Evolutionary conservation across 75 land plant species (phyloP).

Genomic region (Pinus tabuliformis): DNA sequence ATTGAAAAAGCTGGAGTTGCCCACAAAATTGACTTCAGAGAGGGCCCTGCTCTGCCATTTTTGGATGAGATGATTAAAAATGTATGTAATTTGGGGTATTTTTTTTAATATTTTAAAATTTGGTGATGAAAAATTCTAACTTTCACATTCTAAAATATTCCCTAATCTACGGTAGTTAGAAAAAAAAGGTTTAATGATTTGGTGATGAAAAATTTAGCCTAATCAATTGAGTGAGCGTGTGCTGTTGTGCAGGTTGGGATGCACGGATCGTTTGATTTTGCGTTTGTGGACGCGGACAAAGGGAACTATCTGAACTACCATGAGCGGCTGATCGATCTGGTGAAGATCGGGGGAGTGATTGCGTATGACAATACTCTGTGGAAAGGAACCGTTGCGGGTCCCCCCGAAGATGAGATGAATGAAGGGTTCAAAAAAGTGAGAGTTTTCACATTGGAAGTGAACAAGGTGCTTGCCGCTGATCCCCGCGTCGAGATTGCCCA

Average conservation of each 20-base stretch:
- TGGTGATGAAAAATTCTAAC: too few species aligned
- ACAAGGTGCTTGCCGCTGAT: slow-evolving; percentile 63
- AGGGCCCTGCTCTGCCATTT: slow-evolving; percentile 59
- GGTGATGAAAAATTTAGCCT: too few species aligned
- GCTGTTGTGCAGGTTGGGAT: slow-evolving; percentile 24
- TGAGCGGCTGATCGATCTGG: slow-evolving; percentile 54
- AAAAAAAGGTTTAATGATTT: too few species aligned
- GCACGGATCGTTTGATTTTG: slow-evolving; percentile 68
- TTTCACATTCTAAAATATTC: too few species aligned
- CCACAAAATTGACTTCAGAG: slow-evolving; percentile 74
- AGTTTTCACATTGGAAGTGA: slow-evolving; percentile 48
- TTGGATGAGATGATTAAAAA: slow-evolving; percentile 44
- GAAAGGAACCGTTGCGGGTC: slow-evolving; percentile 67
- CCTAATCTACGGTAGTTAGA: too few species aligned
- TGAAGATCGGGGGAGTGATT: slow-evolving; percentile 77
- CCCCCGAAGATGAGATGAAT: slow-evolving; percentile 27
- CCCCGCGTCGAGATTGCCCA: slow-evolving; percentile 67
- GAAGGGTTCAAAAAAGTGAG: slow-evolving; percentile 31
- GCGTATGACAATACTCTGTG: slow-evolving; percentile 92
- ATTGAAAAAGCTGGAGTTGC: slow-evolving; percentile 70
- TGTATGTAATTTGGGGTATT: slow-evolving; percentile 10
- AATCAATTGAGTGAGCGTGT: too few species aligned
- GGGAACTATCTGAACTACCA: slow-evolving; percentile 74
- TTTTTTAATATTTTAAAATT: too few species aligned
- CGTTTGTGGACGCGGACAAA: slow-evolving; percentile 90